Base-by-base conservation (phyloP, 2,329 filamentous ascomycete species). In the Colletotrichum sp. region DNA sequence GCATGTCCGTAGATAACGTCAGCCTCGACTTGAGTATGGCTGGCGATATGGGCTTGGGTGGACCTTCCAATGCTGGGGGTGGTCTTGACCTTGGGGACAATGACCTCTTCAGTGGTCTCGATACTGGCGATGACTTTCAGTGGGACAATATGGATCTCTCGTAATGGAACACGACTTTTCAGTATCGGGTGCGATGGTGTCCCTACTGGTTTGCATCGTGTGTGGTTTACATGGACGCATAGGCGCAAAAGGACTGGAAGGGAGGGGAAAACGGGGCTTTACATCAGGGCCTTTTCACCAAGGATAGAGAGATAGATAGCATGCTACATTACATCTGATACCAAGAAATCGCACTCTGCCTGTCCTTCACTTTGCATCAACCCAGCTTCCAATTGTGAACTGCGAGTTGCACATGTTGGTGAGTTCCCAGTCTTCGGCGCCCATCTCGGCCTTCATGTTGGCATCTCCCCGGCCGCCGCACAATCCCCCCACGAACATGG, bases 351-450 rank as follows among this genome's bases (percentile, higher is more conserved):
- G 26, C 21, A 60, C 49, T 36, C 13, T 65, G 13, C 64, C 49
- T 34, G 9, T 18, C 44, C 44, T 52, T 76, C 26, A 76, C 49
- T 74, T 60, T 8, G 74, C 28, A 16, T 65, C 71, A 16, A 72
- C 68, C 84, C 84, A 85, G 6, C 71, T 78, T 2, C 90, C 90
- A 76, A 92, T 81, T 0, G 88, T 92, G 78, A 90, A 92, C 81
- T 92, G 91, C 36, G 87, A 89, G 80, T 92, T 92, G 71, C 89
- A 90, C 91, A 92, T 93, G 79, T 92, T 92, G 7, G 89, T 91
- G 82, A 93, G 82, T 82, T 93, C 92, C 92, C 92, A 93, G n/a
- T 88, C 89, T 85, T 93, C 91, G 0, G 91, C 91, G n/a, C 85
- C 86, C 77, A 92, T 79, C 74, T 84, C 81, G 0, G 86, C 88